phyloP scores from a whole-genome alignment of 805 yeast genomes.

The Jamesozyma spencerorum region DNA sequence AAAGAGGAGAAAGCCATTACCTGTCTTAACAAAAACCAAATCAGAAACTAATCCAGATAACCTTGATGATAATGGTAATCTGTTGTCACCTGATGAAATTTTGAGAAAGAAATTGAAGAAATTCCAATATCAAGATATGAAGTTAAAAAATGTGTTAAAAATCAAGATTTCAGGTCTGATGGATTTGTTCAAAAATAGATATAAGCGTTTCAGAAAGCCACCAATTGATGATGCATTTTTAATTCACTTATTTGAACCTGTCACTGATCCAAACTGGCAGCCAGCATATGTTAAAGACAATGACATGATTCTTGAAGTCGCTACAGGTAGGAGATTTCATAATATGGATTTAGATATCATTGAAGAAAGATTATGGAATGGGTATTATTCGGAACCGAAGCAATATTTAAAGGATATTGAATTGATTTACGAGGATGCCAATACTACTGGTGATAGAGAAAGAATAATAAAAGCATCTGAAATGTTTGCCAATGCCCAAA shows the following conservation, averaged over 20 bases:
- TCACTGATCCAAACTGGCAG: slow-evolving; percentile 29
- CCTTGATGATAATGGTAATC: slow-evolving; percentile 22
- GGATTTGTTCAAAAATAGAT: slow-evolving; percentile 81
- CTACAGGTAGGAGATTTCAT: slow-evolving; percentile 61
- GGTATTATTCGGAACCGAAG: slow-evolving; percentile 84
- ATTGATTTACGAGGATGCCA: slow-evolving; percentile 72
- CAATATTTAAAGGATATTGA: slow-evolving; percentile 81
- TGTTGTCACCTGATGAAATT: slow-evolving; percentile 28
- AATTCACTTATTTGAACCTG: slow-evolving; percentile 68
- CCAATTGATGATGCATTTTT: slow-evolving; percentile 68
- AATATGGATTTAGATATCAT: slow-evolving; percentile 92
- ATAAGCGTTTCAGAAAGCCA: slow-evolving; percentile 86
- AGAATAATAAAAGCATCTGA: slow-evolving; percentile 75
- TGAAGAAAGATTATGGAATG: slow-evolving; percentile 95
- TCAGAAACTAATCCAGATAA: slow-evolving; percentile 12
- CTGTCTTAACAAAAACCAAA: slow-evolving; percentile 31
- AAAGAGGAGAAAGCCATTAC: slow-evolving; percentile 36
- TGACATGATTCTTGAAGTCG: slow-evolving; percentile 71
- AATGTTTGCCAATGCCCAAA: slow-evolving; percentile 93
- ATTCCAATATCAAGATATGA: slow-evolving; percentile 56
- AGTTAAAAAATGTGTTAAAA: slow-evolving; percentile 74
- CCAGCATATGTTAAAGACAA: slow-evolving; percentile 44
- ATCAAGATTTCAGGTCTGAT: slow-evolving; percentile 77
- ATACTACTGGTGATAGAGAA: slow-evolving; percentile 72
- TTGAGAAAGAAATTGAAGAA: slow-evolving; percentile 38